Conservation (phyloP, 2,329 filamentous ascomycete species). For the Talaromyces sp. region DNA sequence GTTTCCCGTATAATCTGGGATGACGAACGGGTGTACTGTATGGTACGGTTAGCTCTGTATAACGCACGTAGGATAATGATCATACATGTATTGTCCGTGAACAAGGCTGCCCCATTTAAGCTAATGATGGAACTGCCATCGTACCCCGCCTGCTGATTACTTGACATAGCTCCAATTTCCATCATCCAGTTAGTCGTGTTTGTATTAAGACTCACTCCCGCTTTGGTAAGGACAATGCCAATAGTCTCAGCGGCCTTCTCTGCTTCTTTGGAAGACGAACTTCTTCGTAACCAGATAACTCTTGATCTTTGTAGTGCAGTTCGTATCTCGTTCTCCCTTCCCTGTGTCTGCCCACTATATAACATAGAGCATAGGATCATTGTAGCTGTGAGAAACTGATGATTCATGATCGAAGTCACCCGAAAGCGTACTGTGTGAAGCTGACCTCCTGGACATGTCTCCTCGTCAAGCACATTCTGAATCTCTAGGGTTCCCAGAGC, state of each 20-base stretch:
- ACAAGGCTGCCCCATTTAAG: not conserved
- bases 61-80: not conserved
- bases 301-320: slow-evolving; percentile 13
- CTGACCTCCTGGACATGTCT: slow-evolving; percentile 45
- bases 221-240: slow-evolving; percentile 1
- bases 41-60: no score
- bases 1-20: not conserved
- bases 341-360: not conserved
- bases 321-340: slow-evolving; percentile 18
- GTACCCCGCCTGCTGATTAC: not conserved
- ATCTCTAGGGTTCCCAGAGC: not conserved
- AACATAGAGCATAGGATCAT: slow-evolving; percentile 49
- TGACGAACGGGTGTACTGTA: no score
- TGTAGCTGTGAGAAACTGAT: slow-evolving; percentile 57
- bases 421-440: slow-evolving; percentile 54
- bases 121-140: not conserved
- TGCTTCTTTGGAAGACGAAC: slow-evolving; percentile 18
- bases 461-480: slow-evolving; percentile 5
- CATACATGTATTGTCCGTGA: not conserved
- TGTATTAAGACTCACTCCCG: not conserved
- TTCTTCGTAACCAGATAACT: slow-evolving; percentile 19
- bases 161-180: not conserved
- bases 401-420: slow-evolving; percentile 51
- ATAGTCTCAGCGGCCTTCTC: slow-evolving; percentile 16
- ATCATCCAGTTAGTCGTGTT: not conserved